Evolutionary conservation across 306 rosid genomes (phyloP).

Genomic region (Lablab purpureus): DNA sequence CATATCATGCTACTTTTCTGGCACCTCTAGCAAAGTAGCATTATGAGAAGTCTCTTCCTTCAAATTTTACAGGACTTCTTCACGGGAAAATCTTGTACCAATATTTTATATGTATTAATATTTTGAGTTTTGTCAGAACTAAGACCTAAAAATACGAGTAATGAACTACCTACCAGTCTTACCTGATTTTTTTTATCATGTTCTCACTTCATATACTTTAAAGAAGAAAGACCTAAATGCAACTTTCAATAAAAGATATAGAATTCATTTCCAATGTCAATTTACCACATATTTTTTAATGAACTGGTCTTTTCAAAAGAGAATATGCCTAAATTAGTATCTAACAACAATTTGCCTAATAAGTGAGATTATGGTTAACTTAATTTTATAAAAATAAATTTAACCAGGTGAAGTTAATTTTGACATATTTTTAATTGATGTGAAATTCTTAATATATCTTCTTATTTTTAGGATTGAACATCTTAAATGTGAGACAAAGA

Average conservation of each 20-base stretch:
- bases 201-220: not conserved
- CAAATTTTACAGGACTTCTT: not conserved
- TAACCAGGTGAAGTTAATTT: too few species aligned
- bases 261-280: not conserved
- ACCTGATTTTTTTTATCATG: not conserved
- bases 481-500: too few species aligned
- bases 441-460: too few species aligned
- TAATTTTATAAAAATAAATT: too few species aligned
- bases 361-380: too few species aligned
- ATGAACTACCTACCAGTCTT: not conserved
- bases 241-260: too few species aligned
- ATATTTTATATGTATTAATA: not conserved
- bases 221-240: not conserved
- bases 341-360: too few species aligned
- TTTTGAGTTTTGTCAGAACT: too few species aligned
- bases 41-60: not conserved
- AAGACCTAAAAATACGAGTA: not conserved
- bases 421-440: too few species aligned
- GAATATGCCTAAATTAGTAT: not conserved
- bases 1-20: not conserved
- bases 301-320: not conserved
- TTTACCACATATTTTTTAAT: not conserved
- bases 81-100: not conserved
- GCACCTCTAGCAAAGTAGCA: not conserved
- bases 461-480: too few species aligned